Evolutionary conservation across 2,329 filamentous ascomycete genomes (phyloP).

Genomic region (Whalleya microplaca): DNA sequence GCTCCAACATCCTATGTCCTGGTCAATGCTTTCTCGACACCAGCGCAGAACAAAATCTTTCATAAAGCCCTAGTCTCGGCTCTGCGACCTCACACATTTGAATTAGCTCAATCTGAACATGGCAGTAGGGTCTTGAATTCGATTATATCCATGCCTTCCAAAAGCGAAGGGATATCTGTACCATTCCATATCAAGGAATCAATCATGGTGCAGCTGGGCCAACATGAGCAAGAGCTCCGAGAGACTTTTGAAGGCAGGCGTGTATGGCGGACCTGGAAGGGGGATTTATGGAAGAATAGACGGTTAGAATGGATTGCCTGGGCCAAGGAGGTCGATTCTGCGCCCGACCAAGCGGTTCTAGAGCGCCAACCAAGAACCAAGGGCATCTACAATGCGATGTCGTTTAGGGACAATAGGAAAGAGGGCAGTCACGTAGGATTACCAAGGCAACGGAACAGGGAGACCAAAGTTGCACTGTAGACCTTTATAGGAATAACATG

Average conservation of each 20-base stretch:
- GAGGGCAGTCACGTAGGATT: not conserved
- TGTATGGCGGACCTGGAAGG: constrained; percentile 62
- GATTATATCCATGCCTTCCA: constrained; percentile 54
- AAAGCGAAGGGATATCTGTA: constrained; percentile 50
- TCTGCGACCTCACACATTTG: constrained; percentile 48
- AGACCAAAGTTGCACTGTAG: not conserved
- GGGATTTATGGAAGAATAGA: constrained; percentile 59
- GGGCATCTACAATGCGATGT: not conserved
- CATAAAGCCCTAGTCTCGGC: constrained; percentile 58
- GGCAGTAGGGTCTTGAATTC: constrained; percentile 57
- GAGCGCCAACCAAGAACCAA: constrained; percentile 17
- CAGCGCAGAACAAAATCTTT: constrained; percentile 54
- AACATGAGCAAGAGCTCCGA: constrained; percentile 53
- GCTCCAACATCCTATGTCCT: constrained; percentile 55
- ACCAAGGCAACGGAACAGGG: constrained; percentile 13
- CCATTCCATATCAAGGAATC: constrained; percentile 63
- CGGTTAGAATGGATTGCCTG: constrained; percentile 59
- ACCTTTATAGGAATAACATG: too few relatives aligned
- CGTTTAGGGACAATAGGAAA: not conserved
- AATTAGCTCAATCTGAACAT: constrained; percentile 53
- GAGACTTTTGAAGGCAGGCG: constrained; percentile 58
- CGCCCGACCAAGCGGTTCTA: constrained; percentile 15
- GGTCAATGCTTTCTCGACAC: constrained; percentile 52
- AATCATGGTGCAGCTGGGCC: constrained; percentile 53
- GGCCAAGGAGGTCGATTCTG: constrained; percentile 54